phyloP scores from a whole-genome alignment of 2,329 filamentous ascomycete genomes.

The Fusarium neocosmosporiellum region DNA sequence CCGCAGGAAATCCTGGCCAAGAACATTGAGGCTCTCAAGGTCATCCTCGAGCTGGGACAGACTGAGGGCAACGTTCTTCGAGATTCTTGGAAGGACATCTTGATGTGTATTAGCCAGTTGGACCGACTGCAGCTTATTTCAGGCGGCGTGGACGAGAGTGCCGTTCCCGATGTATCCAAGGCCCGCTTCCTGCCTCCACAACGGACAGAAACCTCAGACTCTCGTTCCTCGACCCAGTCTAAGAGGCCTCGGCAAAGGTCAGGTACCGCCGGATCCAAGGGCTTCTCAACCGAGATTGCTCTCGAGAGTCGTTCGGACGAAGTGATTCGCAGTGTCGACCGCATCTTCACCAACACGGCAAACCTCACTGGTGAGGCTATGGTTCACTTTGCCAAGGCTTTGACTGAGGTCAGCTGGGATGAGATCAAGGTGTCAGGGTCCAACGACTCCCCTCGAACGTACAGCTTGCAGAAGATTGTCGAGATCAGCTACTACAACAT shows the following conservation, averaged over 20 bases:
- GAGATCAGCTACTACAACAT: conserved; percentile 99
- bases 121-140: conserved; percentile 96
- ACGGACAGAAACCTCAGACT: conserved; percentile 64
- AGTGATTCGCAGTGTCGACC: conserved; percentile 90
- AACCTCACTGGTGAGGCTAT: conserved; percentile 94
- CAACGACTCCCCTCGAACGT: conserved; percentile 94
- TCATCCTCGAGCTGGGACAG: conserved; percentile 89
- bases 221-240: conserved; percentile 76
- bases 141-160: conserved; percentile 91
- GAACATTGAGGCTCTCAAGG: conserved; percentile 94
- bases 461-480: conserved; percentile 97
- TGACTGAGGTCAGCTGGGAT: conserved; percentile 98
- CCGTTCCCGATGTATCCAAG: conserved; percentile 91
- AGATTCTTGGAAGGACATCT: conserved; percentile 93
- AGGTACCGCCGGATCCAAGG: conserved; percentile 68
- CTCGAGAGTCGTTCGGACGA: conserved; percentile 93
- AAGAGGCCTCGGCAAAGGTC: conserved; percentile 62
- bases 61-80: conserved; percentile 91
- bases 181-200: conserved; percentile 75
- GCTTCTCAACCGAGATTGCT: conserved; percentile 82
- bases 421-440: conserved; percentile 98
- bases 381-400: conserved; percentile 89
- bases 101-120: conserved; percentile 95
- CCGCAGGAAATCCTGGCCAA: conserved; percentile 94
- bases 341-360: conserved; percentile 96